A percentile compares a stretch with the other conserved stretches of the same genome.
Evolutionary conservation across 2,329 filamentous ascomycete species (phyloP).

Genomic region (Colletotrichum paranaense): DNA sequence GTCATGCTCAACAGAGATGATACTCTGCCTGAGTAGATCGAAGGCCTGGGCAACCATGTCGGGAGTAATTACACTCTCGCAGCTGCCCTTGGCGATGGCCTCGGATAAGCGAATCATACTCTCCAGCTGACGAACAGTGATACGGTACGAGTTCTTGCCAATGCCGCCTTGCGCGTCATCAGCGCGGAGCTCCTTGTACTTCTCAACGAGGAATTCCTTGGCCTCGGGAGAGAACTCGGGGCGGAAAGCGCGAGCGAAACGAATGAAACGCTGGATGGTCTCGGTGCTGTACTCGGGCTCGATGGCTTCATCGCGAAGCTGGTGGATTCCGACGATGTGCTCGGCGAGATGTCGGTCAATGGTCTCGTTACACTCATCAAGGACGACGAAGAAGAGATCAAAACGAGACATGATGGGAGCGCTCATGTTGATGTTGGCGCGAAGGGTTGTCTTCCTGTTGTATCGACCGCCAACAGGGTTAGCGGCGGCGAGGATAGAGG

Average conservation of each 20-base stretch:
- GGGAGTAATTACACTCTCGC: conserved; percentile 87
- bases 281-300: conserved; percentile 95
- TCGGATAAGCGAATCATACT: conserved; percentile 95
- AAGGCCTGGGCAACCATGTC: conserved; percentile 93
- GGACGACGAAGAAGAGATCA: conserved; percentile 97
- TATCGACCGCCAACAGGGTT: conserved; percentile 98
- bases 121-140: conserved; percentile 96
- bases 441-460: conserved; percentile 93
- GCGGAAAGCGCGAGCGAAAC: conserved; percentile 93
- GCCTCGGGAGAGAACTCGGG: conserved; percentile 92
- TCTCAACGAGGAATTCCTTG: conserved; percentile 84
- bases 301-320: conserved; percentile 90
- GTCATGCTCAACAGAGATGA: conserved; percentile 97
- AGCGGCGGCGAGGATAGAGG: conserved; percentile 93
- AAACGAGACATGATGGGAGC: conserved; percentile 99
- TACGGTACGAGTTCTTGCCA: conserved; percentile 94
- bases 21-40: conserved; percentile 90
- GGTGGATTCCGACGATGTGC: conserved; percentile 95
- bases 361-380: conserved; percentile 95
- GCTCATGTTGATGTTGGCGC: conserved; percentile 98
- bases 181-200: conserved; percentile 94
- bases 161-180: conserved; percentile 96
- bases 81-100: conserved; percentile 98
- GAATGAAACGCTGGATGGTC: conserved; percentile 95
- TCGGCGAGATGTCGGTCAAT: conserved; percentile 91